Evolutionary conservation across 2,329 filamentous ascomycete species (phyloP).

Genomic region (Exophiala sp.): DNA sequence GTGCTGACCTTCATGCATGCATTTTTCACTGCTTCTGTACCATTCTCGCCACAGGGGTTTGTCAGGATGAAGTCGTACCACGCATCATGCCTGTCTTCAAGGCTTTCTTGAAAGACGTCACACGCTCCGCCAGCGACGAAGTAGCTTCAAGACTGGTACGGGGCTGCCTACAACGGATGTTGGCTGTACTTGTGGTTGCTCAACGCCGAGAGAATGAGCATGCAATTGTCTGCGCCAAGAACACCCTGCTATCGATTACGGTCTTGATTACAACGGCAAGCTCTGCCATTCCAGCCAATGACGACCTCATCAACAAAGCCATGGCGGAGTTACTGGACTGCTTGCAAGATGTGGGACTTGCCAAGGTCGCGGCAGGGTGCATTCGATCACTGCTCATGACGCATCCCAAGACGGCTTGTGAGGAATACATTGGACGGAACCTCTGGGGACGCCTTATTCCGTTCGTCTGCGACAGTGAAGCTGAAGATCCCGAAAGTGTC

Average conservation of each 20-base stretch:
- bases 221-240: conserved; percentile 86
- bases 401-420: conserved; percentile 57
- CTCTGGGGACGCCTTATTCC: conserved; percentile 71
- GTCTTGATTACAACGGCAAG: conserved; percentile 81
- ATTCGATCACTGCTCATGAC: conserved; percentile 76
- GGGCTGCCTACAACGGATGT: conserved; percentile 76
- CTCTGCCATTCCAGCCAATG: conserved; percentile 68
- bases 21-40: conserved; percentile 96
- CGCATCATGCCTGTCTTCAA: conserved; percentile 88
- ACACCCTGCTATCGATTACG: conserved; percentile 81
- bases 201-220: conserved; percentile 59
- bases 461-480: conserved; percentile 65
- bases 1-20: conserved; percentile 91
- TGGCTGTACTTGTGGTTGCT: conserved; percentile 61
- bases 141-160: conserved; percentile 67
- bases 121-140: conserved; percentile 36
- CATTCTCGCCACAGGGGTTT: conserved; percentile 80
- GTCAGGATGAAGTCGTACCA: conserved; percentile 84
- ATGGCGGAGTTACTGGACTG: conserved; percentile 82
- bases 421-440: conserved; percentile 70
- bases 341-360: conserved; percentile 57
- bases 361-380: conserved; percentile 87
- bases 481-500: conserved; percentile 76
- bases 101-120: conserved; percentile 71
- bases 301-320: conserved; percentile 71